Base-by-base conservation (phyloP, 768 basidiomycete genomes). In the Mycena pura region DNA sequence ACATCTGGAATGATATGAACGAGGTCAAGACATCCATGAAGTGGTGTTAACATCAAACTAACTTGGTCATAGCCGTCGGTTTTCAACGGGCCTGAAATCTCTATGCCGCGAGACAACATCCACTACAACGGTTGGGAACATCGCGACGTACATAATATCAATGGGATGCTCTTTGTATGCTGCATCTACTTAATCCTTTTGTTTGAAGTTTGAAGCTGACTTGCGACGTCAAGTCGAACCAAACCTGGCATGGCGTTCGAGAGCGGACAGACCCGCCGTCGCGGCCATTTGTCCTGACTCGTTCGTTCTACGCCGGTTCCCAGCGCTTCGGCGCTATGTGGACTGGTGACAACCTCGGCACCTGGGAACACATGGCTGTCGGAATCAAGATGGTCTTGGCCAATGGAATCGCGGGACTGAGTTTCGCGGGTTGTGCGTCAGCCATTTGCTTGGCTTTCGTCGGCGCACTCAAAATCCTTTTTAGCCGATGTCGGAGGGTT, bases 1-100 rank as follows among this genome's bases (percentile, higher is more conserved):
- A 89, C 73, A 95, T 99, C 66, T 99, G 97, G 97, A 99, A 99
- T 72, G 97, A 99, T 71, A 99, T 99, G 97, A 98, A 98, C 67
- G 97, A 99, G 86, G 94, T 94, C 49, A 8, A 80, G 57, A 25
- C 40, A 19, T 28, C 47, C 19, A 21, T 34, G 40, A 36, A 15
- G 9, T 24, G 61, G 43, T 25, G 21, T 25, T 52, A n/a, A 13
- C 25, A 24, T 32, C 59, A 58, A 38, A 56, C 34, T 62, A 28
- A 54, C 39, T 74, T 21, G 64, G 70, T 36, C 24, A 27, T n/a
- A 92, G 93, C 97, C 97, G 1, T 90, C 96, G 11, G 88, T 99
- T n/a, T 99, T 99, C 81, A 96, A 98, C 66, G 97, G 96, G 0
- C 97, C 97, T 6, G 97, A 99, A 73, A 98, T 99, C 68, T 81